Evolutionary conservation across 2,329 filamentous ascomycete genomes (phyloP).

Genomic region (Leptosphaerulina australis): DNA sequence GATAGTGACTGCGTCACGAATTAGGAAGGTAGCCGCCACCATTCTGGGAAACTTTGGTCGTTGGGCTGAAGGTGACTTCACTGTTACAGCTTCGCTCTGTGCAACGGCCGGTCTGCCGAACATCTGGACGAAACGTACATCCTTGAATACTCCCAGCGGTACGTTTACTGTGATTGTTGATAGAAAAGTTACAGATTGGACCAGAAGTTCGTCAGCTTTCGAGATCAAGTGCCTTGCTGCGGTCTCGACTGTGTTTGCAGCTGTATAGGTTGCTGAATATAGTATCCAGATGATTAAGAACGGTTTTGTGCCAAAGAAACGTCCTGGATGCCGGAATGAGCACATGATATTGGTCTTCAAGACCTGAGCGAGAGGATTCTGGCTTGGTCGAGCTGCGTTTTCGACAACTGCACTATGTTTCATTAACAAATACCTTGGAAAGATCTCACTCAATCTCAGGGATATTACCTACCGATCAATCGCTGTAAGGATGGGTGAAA

Average conservation of each 20-base stretch:
- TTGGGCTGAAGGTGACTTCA: neutral
- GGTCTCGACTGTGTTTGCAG: slow-evolving; percentile 35
- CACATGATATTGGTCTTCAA: slow-evolving; percentile 28
- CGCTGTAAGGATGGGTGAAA: slow-evolving; percentile 33
- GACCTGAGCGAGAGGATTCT: slow-evolving; percentile 22
- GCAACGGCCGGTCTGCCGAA: slow-evolving; percentile 23
- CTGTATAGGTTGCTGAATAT: slow-evolving; percentile 37
- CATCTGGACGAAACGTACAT: slow-evolving; percentile 38
- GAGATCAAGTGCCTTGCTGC: slow-evolving; percentile 19
- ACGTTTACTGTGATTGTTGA: slow-evolving; percentile 38
- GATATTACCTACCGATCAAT: slow-evolving; percentile 34
- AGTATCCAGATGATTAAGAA: slow-evolving; percentile 40
- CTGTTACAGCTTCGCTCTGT: slow-evolving; percentile 1
- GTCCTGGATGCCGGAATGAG: slow-evolving; percentile 29
- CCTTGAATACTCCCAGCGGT: slow-evolving; percentile 37
- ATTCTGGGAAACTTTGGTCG: slow-evolving; percentile 21
- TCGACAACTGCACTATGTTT: slow-evolving; percentile 35
- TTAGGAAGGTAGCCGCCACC: slow-evolving; percentile 34
- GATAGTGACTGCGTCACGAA: slow-evolving; percentile 40
- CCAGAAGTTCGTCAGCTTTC: slow-evolving; percentile 21
- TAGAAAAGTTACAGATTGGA: slow-evolving; percentile 32
- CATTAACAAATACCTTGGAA: neutral
- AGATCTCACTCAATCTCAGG: neutral
- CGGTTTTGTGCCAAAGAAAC: slow-evolving; percentile 35
- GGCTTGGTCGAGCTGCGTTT: slow-evolving; percentile 27